A percentile compares a stretch with the other conserved stretches of the same genome.
These are phyloP conservation scores for Phragmites australis DNA, from an alignment of 176 grass and related monocot species.

Conservation along the genomic window DNA sequence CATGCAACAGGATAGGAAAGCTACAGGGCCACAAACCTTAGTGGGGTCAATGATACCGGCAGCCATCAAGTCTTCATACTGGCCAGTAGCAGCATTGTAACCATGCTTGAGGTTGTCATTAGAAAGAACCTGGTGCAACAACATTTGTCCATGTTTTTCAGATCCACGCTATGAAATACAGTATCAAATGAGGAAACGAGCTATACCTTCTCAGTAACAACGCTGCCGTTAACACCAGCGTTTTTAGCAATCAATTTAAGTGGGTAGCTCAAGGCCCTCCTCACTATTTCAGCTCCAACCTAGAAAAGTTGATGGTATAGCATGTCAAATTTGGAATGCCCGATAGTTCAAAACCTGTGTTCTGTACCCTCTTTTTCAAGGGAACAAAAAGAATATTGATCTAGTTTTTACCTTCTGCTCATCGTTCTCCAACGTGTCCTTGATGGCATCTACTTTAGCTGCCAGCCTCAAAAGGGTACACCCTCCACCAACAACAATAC, in stretches of 20 bases:
- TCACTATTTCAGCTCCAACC: conserved; percentile 98
- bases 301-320: conserved; percentile 26
- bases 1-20: not conserved
- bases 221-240: conserved; percentile 93
- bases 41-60: conserved; percentile 99
- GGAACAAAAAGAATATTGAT: not conserved
- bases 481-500: conserved; percentile 97
- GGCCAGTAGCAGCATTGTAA: conserved; percentile 93
- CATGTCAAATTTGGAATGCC: conserved; percentile 23
- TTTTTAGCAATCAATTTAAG: conserved; percentile 98
- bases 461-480: conserved; percentile 92
- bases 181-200: not conserved
- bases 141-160: conserved; percentile 5
- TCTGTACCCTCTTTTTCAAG: not conserved
- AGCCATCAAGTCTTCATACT: conserved; percentile 99
- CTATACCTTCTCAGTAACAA: conserved; percentile 86
- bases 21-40: conserved; percentile 55
- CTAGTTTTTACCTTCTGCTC: conserved; percentile 78
- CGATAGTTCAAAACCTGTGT: not conserved
- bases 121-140: conserved; percentile 64
- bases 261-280: conserved; percentile 89
- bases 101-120: conserved; percentile 80
- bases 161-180: not conserved
- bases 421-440: conserved; percentile 86
- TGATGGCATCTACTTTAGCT: conserved; percentile 88